A percentile compares a stretch with the other conserved stretches of the same genome.
Conservation (phyloP, 176 grass and related monocot genomes). For the Saccharum spontaneum region DNA sequence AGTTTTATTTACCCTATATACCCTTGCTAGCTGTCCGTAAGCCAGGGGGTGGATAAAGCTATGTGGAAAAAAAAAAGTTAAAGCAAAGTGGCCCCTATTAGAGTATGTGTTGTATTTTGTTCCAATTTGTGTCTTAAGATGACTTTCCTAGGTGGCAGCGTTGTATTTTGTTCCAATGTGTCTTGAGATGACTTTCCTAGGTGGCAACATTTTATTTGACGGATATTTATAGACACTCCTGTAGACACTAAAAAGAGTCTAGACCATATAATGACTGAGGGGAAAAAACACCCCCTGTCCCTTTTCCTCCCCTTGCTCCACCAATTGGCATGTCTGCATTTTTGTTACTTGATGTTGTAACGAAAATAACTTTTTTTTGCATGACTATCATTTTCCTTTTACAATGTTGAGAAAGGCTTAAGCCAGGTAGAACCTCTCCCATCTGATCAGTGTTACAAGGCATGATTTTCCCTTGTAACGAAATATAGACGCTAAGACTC, state of each 20-base stretch:
- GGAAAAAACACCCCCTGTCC: background rate
- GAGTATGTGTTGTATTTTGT: background rate
- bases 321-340: background rate
- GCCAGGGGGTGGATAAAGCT: constrained; percentile 22
- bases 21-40: background rate
- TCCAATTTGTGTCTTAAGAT: background rate
- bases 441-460: background rate
- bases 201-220: background rate
- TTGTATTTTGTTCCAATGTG: background rate
- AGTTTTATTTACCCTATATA: background rate
- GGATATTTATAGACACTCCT: background rate
- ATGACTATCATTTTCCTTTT: background rate
- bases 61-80: background rate
- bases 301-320: background rate
- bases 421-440: background rate
- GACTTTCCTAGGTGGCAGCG: background rate
- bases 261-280: background rate
- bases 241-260: background rate
- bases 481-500: background rate
- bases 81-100: background rate
- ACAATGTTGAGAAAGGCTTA: background rate
- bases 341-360: background rate
- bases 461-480: background rate
- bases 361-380: background rate
- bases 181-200: background rate